A percentile compares a stretch with the other conserved stretches of the same genome.
These are phyloP conservation scores for Cylindrotheca fusiformis DNA, from an alignment of 108 stramenopile species.

Conservation along the genomic window DNA sequence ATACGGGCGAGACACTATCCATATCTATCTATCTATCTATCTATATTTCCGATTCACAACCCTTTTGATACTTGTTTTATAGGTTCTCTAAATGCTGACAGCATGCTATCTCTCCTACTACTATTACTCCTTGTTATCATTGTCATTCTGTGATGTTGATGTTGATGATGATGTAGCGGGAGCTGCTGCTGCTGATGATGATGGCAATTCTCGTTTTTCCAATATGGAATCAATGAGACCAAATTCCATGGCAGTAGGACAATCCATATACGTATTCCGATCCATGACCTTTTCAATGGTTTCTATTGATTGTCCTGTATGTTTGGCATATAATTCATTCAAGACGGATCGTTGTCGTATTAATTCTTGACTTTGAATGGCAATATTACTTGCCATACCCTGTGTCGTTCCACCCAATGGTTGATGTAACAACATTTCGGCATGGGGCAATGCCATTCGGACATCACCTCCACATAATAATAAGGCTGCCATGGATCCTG, in stretches of 20 bases:
- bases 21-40: too few species aligned
- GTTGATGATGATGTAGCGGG: too few species aligned
- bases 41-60: too few species aligned
- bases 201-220: conserved; percentile 50
- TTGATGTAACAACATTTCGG: conserved; percentile 95
- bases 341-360: conserved; percentile 66
- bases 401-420: conserved; percentile 93
- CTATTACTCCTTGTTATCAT: too few species aligned
- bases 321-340: conserved; percentile 83
- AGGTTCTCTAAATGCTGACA: too few species aligned
- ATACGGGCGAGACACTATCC: too few species aligned
- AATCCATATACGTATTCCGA: conserved; percentile 92
- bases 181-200: too few species aligned
- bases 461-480: conserved; percentile 85
- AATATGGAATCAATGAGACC: conserved; percentile 92
- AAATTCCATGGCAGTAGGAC: conserved; percentile 80
- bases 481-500: conserved; percentile 92
- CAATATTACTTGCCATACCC: conserved; percentile 95
- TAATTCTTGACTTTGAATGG: conserved; percentile 88
- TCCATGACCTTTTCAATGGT: conserved; percentile 94
- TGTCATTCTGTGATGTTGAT: too few species aligned
- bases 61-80: too few species aligned
- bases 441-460: conserved; percentile 84
- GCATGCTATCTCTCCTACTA: too few species aligned
- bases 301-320: conserved; percentile 76